Conservation (phyloP, 2,329 filamentous ascomycete genomes). For the Penicillium nordicum region DNA sequence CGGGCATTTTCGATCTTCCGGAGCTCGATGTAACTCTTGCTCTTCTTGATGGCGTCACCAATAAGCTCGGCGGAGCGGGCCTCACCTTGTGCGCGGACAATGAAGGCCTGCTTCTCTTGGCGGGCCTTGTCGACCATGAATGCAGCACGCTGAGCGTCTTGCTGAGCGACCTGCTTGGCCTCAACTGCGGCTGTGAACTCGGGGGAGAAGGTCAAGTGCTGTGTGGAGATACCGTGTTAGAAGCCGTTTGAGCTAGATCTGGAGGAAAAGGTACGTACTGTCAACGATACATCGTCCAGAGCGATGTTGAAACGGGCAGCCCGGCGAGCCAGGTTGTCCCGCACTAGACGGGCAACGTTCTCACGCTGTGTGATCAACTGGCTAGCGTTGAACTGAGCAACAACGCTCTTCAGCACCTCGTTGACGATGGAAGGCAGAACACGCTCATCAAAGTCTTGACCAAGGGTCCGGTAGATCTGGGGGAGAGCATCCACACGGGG, state of each 20-base stretch:
- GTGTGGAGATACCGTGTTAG: slow-evolving; percentile 12
- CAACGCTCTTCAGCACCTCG: slow-evolving; percentile 96
- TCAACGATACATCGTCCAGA: slow-evolving; percentile 94
- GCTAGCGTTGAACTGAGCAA: slow-evolving; percentile 97
- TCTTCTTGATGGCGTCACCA: slow-evolving; percentile 99
- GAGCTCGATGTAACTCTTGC: slow-evolving; percentile 90
- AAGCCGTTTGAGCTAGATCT: neutral
- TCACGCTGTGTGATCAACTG: slow-evolving; percentile 99
- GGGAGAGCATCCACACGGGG: slow-evolving; percentile 84
- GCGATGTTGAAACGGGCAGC: slow-evolving; percentile 96
- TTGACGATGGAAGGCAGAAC: slow-evolving; percentile 97
- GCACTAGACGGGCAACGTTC: slow-evolving; percentile 84
- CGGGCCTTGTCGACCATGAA: slow-evolving; percentile 98
- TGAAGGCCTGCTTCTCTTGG: slow-evolving; percentile 98
- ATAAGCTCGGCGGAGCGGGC: slow-evolving; percentile 96
- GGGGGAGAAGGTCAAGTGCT: slow-evolving; percentile 67
- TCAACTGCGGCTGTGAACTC: slow-evolving; percentile 68
- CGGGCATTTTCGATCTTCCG: slow-evolving; percentile 97
- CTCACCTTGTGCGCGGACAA: slow-evolving; percentile 98
- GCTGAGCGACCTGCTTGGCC: slow-evolving; percentile 69
- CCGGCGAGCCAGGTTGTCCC: slow-evolving; percentile 86
- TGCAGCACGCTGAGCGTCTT: slow-evolving; percentile 94
- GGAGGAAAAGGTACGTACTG: slow-evolving; percentile 57
- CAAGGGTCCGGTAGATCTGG: slow-evolving; percentile 94
- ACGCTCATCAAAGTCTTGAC: slow-evolving; percentile 93